phyloP scores from a whole-genome alignment of 1,139 yeast species.

The Geotrichum fermentans region DNA sequence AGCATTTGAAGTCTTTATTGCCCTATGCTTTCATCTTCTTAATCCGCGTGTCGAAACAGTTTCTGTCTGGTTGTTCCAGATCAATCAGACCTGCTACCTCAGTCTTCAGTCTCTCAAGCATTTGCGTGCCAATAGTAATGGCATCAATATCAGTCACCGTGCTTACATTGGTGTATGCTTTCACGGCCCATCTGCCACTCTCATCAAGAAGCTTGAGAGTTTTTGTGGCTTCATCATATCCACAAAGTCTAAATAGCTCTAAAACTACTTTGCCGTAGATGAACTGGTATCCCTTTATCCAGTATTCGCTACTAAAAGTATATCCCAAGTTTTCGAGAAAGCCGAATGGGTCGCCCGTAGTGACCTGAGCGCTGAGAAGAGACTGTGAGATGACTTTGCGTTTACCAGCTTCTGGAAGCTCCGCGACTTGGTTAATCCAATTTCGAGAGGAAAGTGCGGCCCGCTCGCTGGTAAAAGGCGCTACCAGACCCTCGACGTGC shows the following conservation, averaged over 20 bases:
- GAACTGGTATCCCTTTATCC: constrained; percentile 62
- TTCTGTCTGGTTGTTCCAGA: constrained; percentile 70
- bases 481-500: not conserved
- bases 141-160: constrained; percentile 72
- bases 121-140: constrained; percentile 60
- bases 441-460: constrained; percentile 17
- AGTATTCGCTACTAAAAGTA: constrained; percentile 57
- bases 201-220: constrained; percentile 44
- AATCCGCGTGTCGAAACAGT: constrained; percentile 71
- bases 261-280: constrained; percentile 61
- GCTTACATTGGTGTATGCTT: constrained; percentile 64
- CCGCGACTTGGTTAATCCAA: constrained; percentile 70
- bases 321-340: constrained; percentile 70
- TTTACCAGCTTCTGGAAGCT: constrained; percentile 85
- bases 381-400: constrained; percentile 63
- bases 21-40: constrained; percentile 26
- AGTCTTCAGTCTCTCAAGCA: constrained; percentile 56
- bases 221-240: not conserved
- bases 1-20: no score
- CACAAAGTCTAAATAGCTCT: constrained; percentile 47
- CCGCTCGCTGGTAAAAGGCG: not conserved
- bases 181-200: constrained; percentile 56
- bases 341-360: constrained; percentile 34
- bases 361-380: constrained; percentile 60
- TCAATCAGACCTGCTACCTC: constrained; percentile 64